Evolutionary conservation across 371 early-diverging fungal genomes (phyloP).

Genomic region (Batrachochytrium dendrobatidis): DNA sequence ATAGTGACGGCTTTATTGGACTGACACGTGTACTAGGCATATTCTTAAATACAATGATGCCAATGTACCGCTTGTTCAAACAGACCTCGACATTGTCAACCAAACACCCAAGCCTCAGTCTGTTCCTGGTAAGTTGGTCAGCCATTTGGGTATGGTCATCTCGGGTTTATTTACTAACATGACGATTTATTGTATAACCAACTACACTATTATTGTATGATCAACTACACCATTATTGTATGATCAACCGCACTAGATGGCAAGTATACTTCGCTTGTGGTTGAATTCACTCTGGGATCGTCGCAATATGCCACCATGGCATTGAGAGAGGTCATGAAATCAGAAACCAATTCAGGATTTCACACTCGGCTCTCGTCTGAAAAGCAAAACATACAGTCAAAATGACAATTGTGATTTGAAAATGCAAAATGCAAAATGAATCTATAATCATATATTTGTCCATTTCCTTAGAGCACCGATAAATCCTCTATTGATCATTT

Average conservation of each 20-base stretch:
- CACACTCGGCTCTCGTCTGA: slow-evolving; percentile 34
- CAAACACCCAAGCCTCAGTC: slow-evolving; percentile 41
- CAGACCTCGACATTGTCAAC: slow-evolving; percentile 61
- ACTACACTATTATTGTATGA: too few relatives aligned
- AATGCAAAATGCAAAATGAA: background rate
- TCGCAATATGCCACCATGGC: slow-evolving; percentile 97
- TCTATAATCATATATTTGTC: background rate
- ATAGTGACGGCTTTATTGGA: background rate
- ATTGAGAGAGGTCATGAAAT: slow-evolving; percentile 82
- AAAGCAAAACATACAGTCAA: background rate
- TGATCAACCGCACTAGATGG: slow-evolving; percentile 45
- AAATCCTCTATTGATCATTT: background rate
- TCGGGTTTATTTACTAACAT: background rate
- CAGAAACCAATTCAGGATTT: slow-evolving; percentile 60
- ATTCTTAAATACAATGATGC: slow-evolving; percentile 62
- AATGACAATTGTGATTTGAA: too few relatives aligned
- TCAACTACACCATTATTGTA: background rate
- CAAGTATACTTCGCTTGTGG: slow-evolving; percentile 60
- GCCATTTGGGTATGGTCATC: background rate
- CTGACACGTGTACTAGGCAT: slow-evolving; percentile 24
- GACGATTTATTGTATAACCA: background rate
- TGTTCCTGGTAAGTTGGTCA: slow-evolving; percentile 21
- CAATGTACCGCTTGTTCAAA: slow-evolving; percentile 48
- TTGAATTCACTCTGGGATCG: slow-evolving; percentile 68
- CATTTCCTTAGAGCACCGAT: background rate